These are phyloP conservation scores for Fusarium ramigenum DNA, from an alignment of 2,329 filamentous ascomycete species.

Conservation along the genomic window DNA sequence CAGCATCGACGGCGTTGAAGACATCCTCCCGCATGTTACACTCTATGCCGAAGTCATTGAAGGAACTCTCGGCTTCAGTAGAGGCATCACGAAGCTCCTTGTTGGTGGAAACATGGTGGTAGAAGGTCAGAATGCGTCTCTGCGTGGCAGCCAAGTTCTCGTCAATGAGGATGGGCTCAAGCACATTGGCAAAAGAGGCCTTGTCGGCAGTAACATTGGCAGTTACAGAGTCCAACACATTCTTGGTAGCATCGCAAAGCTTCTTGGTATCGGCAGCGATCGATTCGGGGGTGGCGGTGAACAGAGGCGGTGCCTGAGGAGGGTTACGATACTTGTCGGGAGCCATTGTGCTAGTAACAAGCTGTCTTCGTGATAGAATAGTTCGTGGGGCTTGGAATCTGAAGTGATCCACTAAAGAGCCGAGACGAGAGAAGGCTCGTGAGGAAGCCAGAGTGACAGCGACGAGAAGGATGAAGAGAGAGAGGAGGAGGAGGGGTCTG, in stretches of 20 bases:
- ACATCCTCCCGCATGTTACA: slow-evolving; percentile 84
- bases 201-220: slow-evolving; percentile 64
- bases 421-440: slow-evolving; percentile 67
- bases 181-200: slow-evolving; percentile 64
- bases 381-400: slow-evolving; percentile 50
- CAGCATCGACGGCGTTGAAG: slow-evolving; percentile 71
- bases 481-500: slow-evolving; percentile 49
- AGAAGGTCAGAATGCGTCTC: slow-evolving; percentile 77
- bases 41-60: slow-evolving; percentile 82
- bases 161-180: slow-evolving; percentile 75
- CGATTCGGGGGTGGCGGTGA: slow-evolving; percentile 76
- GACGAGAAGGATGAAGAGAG: slow-evolving; percentile 66
- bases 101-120: slow-evolving; percentile 79
- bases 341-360: slow-evolving; percentile 69
- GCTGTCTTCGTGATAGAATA: slow-evolving; percentile 46
- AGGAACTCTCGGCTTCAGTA: slow-evolving; percentile 77
- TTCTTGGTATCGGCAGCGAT: slow-evolving; percentile 74
- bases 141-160: slow-evolving; percentile 72
- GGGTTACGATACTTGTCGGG: slow-evolving; percentile 75
- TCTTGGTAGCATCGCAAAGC: slow-evolving; percentile 70
- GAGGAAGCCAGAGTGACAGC: slow-evolving; percentile 74
- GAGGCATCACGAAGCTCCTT: slow-evolving; percentile 77
- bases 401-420: slow-evolving; percentile 66
- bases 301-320: slow-evolving; percentile 80
- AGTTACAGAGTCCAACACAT: slow-evolving; percentile 73